phyloP scores from a whole-genome alignment of 1,139 yeast genomes.

The Suhomyces wounanorum region DNA sequence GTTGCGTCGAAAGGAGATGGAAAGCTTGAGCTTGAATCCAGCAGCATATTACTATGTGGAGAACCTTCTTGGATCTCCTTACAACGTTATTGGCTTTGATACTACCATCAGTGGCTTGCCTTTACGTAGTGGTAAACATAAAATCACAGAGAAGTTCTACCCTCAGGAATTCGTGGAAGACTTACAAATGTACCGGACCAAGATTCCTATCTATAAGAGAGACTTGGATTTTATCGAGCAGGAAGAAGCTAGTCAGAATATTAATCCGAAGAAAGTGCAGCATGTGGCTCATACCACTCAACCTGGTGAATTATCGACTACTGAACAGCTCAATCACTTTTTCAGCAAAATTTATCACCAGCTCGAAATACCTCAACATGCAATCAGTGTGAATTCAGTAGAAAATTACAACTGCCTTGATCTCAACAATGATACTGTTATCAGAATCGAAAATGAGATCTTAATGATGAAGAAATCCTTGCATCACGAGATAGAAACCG shows the following conservation, averaged over 20 bases:
- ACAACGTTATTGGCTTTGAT: constrained; percentile 50
- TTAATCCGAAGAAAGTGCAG: constrained; percentile 23
- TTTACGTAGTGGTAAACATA: constrained; percentile 30
- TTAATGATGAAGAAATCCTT: constrained; percentile 27
- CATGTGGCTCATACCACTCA: constrained; percentile 4
- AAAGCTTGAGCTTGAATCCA: constrained; percentile 31
- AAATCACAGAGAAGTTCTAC: constrained; percentile 21
- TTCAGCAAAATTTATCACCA: constrained; percentile 26
- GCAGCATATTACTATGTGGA: constrained; percentile 32
- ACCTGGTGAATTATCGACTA: constrained; percentile 5
- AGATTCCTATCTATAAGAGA: constrained; percentile 38
- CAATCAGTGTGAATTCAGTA: constrained; percentile 31
- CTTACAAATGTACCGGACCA: constrained; percentile 33
- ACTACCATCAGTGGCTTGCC: constrained; percentile 45
- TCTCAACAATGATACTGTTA: constrained; percentile 23
- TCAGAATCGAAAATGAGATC: constrained; percentile 36
- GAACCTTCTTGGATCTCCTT: constrained; percentile 36
- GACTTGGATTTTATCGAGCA: constrained; percentile 43
- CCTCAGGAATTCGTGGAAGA: constrained; percentile 49
- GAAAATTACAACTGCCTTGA: constrained; percentile 35
- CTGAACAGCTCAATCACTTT: constrained; percentile 14
- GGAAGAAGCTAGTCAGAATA: constrained; percentile 24
- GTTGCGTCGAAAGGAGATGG: constrained; percentile 38
- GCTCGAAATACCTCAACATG: constrained; percentile 30
- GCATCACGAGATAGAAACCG: constrained; percentile 35